A percentile compares a stretch with the other conserved stretches of the same genome.
phyloP scores from a whole-genome alignment of 495 filamentous ascomycete genomes.

The Penicillium antarcticum region DNA sequence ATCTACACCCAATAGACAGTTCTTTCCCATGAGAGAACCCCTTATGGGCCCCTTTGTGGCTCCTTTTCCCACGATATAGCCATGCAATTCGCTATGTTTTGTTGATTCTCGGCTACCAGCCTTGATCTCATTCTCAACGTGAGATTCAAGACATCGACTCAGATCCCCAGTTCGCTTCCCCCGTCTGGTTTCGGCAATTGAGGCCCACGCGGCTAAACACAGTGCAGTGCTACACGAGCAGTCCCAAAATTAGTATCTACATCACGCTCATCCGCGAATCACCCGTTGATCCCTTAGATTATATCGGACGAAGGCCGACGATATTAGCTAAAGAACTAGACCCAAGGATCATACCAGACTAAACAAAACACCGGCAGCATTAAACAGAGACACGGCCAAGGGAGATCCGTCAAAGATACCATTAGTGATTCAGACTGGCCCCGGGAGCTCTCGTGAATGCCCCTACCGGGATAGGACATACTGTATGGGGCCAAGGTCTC shows the following conservation, averaged over 20 bases:
- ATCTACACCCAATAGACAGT: not conserved
- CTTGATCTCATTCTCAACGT: not conserved
- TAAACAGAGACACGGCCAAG: not conserved
- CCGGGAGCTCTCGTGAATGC: not conserved
- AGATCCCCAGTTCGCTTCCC: not conserved
- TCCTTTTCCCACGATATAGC: not conserved
- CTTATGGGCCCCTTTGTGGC: not conserved
- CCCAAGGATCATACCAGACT: not conserved
- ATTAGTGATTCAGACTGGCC: not conserved
- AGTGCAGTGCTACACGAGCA: not conserved
- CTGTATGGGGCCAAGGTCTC: not conserved
- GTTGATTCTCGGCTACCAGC: not conserved
- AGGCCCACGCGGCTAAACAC: not conserved
- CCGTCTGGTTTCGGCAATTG: not conserved
- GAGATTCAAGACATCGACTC: slow-evolving; percentile 4
- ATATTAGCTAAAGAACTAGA: not conserved
- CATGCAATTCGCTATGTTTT: slow-evolving; percentile 1
- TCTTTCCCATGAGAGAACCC: not conserved
- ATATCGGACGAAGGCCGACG: not conserved
- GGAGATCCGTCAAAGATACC: not conserved
- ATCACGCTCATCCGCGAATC: not conserved
- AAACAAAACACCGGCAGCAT: not conserved
- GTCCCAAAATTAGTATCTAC: not conserved
- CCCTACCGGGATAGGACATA: not conserved
- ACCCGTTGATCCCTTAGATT: not conserved